Evolutionary conservation across 2,329 filamentous ascomycete species (phyloP).

Genomic region (Eutypa lata): DNA sequence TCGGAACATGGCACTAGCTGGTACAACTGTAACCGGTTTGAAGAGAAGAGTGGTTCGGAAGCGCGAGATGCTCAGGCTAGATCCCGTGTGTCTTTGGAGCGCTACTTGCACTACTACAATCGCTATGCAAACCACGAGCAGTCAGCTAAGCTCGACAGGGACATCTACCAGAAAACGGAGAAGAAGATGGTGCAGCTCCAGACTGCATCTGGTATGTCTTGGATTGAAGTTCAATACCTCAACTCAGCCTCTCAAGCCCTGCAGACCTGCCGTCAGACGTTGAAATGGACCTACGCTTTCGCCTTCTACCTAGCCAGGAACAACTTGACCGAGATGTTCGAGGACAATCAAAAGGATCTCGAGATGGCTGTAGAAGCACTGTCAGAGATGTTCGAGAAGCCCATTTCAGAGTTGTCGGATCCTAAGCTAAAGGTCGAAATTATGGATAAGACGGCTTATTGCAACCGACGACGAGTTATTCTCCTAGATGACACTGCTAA

Average conservation of each 20-base stretch:
- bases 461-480: constrained; percentile 87
- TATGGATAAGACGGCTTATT: constrained; percentile 97
- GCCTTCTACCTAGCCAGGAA: constrained; percentile 96
- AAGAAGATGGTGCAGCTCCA: constrained; percentile 99
- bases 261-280: constrained; percentile 93
- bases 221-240: constrained; percentile 98
- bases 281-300: constrained; percentile 99
- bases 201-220: constrained; percentile 90
- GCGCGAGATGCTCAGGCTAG: constrained; percentile 89
- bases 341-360: constrained; percentile 97
- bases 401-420: constrained; percentile 77
- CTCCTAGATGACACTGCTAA: constrained; percentile 89
- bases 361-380: constrained; percentile 96
- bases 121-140: constrained; percentile 98
- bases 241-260: constrained; percentile 89
- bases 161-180: constrained; percentile 93
- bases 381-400: constrained; percentile 99
- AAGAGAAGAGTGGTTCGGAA: constrained; percentile 90
- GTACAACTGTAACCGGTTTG: constrained; percentile 98
- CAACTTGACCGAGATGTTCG: constrained; percentile 95
- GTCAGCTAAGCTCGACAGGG: constrained; percentile 92
- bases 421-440: constrained; percentile 96
- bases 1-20: constrained; percentile 97
- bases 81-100: constrained; percentile 84
- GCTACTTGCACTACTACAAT: constrained; percentile 99